Conservation (phyloP, 2,329 filamentous ascomycete species). For the Pyrenophora tritici-repentis region DNA sequence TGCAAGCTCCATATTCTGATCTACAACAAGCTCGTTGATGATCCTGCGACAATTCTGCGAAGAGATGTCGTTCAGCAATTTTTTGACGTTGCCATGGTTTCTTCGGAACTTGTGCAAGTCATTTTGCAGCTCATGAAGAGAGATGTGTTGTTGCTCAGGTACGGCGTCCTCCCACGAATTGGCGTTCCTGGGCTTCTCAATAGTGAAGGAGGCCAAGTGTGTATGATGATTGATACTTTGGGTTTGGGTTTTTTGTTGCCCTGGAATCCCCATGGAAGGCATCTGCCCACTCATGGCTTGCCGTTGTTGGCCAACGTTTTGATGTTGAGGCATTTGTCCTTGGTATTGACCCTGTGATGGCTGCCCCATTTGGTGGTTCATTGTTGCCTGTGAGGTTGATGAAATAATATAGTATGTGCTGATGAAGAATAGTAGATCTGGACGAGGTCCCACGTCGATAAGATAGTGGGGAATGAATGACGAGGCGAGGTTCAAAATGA, state of each 20-base stretch:
- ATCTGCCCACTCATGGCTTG: conserved; percentile 17
- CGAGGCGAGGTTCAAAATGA: conserved; percentile 11
- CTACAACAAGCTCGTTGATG: conserved; percentile 35
- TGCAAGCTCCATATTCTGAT: conserved; percentile 32
- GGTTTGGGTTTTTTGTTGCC: conserved; percentile 10
- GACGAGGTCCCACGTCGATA: background rate
- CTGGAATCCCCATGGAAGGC: conserved; percentile 16
- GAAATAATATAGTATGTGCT: background rate
- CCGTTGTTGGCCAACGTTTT: conserved; percentile 27
- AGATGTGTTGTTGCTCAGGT: conserved; percentile 29
- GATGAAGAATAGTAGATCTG: background rate
- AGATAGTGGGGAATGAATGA: conserved; percentile 7
- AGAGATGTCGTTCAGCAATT: conserved; percentile 28
- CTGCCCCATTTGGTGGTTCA: conserved; percentile 19
- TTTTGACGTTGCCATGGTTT: conserved; percentile 25
- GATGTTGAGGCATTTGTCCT: conserved; percentile 16
- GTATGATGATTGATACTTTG: conserved; percentile 23
- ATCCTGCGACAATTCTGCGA: conserved; percentile 32
- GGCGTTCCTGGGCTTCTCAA: conserved; percentile 28
- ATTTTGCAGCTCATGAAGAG: conserved; percentile 26
- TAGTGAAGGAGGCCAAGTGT: conserved; percentile 31
- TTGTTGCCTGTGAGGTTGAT: background rate
- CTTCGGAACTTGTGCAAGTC: conserved; percentile 30
- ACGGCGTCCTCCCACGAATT: conserved; percentile 35
- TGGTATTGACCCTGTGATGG: conserved; percentile 16